Percentiles rank a stretch among this genome's conserved stretches.
Evolutionary conservation across 2,329 filamentous ascomycete species (phyloP).

Genomic region (Fusarium acutatum): DNA sequence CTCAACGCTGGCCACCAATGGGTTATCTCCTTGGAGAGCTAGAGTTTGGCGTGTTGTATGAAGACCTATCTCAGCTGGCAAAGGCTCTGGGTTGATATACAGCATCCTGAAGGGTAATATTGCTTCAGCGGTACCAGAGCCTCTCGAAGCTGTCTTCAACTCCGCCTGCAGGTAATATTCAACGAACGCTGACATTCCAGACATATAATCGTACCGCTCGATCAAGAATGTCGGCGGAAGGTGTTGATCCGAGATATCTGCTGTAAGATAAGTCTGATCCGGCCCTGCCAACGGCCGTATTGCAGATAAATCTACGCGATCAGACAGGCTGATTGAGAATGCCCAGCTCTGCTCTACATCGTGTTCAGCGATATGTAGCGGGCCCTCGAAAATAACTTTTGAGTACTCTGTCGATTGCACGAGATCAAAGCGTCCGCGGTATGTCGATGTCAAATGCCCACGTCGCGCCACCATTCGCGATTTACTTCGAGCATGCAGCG

Average conservation of each 20-base stretch:
- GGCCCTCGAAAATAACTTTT: neutral
- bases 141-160: neutral
- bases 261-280: neutral
- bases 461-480: neutral
- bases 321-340: neutral
- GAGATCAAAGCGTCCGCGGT: neutral
- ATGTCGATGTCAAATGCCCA: neutral
- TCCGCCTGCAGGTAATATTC: neutral
- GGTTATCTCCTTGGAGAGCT: rapidly evolving
- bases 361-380: neutral
- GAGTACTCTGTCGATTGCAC: neutral
- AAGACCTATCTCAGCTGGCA: neutral
- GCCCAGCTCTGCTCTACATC: neutral
- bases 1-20: neutral
- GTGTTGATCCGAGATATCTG: neutral
- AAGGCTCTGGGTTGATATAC: neutral
- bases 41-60: neutral
- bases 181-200: neutral
- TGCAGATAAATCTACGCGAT: neutral
- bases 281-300: neutral
- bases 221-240: neutral
- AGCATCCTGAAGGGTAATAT: neutral
- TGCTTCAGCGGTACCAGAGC: neutral
- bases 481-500: neutral
- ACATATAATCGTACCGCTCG: neutral